Evolutionary conservation across 2,329 filamentous ascomycete genomes (phyloP), one percentile per base, ranked within the genome.

Genomic region (Stromatinia cepivora): DNA sequence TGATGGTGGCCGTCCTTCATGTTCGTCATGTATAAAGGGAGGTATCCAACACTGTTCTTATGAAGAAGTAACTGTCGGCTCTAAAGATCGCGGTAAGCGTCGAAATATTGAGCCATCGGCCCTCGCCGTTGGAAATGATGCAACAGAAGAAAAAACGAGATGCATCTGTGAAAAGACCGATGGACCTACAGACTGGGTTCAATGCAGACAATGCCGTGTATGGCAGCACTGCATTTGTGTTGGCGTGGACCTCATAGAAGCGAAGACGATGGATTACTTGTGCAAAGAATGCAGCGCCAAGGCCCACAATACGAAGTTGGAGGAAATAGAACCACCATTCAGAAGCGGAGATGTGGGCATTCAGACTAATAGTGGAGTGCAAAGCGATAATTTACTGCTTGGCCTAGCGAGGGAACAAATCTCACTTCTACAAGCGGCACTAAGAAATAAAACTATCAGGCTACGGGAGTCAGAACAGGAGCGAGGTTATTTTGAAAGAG

Each of bases 141-240:
- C 17, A 17, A 22, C 17, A 22, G 3, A 46, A 20, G 39, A 61
- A 31, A 13, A 31, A 36, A 25, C 28, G 6, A 2, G 34, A 25
- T 46, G 52, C 22, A 59, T 66, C 36, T 58, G 52, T 15, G 31
- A 17, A n/a, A 46, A 25, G n/a, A 20, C 7, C 10, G 39, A 66
- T 48, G 45, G 53, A 20, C 13, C 8, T 58, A 42, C 58, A 46
- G 15, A 31, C 42, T 66, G 52, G 64, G 28, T 45, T 42, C 28
- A 59, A 10, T 66, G 64, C 39, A 58, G 34, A n/a, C n/a, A 59
- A 22, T 66, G 64, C 4, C 42, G 28, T 17, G 42, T 31, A 20
- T 59, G 52, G 64, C 39, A 66, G 42, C 64, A 66, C 10, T 42
- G 28, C 15, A 6, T 59, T 46, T 66, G 64, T 17, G 39, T 66